Evolutionary conservation across 164 flowering plant genomes (phyloP).

Genomic region (Stephania cephalantha): DNA sequence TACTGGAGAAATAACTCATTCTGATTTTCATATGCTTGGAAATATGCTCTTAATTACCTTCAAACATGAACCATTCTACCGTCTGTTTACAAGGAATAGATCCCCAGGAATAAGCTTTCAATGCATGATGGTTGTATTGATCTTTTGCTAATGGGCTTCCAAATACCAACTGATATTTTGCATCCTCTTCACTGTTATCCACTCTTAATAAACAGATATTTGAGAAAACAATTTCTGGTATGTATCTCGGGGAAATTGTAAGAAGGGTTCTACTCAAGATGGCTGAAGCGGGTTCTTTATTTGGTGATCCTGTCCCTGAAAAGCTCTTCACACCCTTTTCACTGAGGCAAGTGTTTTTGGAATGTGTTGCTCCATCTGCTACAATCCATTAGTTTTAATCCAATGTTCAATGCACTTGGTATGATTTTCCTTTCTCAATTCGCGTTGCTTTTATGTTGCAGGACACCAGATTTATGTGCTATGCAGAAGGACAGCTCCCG

Average conservation of each 20-base stretch:
- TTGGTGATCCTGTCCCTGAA: constrained; percentile 46
- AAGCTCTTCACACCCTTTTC: constrained; percentile 58
- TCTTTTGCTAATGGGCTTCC: too few species aligned
- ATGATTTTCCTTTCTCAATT: background rate
- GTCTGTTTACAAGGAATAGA: background rate
- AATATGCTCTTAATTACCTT: too few species aligned
- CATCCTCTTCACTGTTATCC: background rate
- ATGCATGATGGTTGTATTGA: background rate
- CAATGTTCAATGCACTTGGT: background rate
- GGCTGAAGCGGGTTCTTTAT: constrained; percentile 53
- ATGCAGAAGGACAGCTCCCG: constrained; percentile 63
- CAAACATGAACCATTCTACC: too few species aligned
- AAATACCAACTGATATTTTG: background rate
- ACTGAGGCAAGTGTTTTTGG: constrained; percentile 41
- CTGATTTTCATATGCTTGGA: too few species aligned
- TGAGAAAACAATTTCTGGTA: constrained; percentile 95
- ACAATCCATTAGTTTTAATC: background rate
- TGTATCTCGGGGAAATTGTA: constrained; percentile 88
- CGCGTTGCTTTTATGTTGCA: constrained; percentile 5
- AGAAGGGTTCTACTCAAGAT: constrained; percentile 56
- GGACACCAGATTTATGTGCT: constrained; percentile 61
- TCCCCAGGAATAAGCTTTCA: background rate
- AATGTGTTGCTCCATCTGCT: background rate
- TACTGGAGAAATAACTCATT: too few species aligned
- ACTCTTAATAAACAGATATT: constrained; percentile 38